A percentile compares a stretch with the other conserved stretches of the same genome.
phyloP scores from a whole-genome alignment of 1,284 basidiomycete genomes.

The Austropuccinia psidii region DNA sequence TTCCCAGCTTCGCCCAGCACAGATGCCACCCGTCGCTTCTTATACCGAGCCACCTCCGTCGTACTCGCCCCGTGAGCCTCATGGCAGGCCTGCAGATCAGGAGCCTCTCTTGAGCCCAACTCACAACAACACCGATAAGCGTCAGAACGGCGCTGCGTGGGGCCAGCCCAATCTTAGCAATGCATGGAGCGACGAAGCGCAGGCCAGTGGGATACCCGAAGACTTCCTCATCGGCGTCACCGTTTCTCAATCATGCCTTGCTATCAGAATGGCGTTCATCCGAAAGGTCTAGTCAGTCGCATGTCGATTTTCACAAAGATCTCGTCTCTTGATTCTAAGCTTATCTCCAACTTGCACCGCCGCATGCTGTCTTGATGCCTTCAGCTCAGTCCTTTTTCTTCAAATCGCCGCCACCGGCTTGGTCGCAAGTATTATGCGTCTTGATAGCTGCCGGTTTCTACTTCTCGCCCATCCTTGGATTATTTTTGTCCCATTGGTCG shows the following conservation, averaged over 20 bases:
- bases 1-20: too few relatives aligned
- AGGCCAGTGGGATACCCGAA: slow-evolving; percentile 12
- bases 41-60: slow-evolving; percentile 25
- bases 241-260: slow-evolving; percentile 30
- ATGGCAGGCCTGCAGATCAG: slow-evolving; percentile 25
- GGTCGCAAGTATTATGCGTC: slow-evolving; percentile 18
- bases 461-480: slow-evolving; percentile 27
- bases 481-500: slow-evolving; percentile 31
- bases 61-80: neutral
- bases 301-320: neutral
- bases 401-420: slow-evolving; percentile 31
- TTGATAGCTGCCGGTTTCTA: slow-evolving; percentile 1
- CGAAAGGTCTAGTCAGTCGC: slow-evolving; percentile 32
- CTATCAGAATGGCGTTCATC: slow-evolving; percentile 35
- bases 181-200: slow-evolving; percentile 13
- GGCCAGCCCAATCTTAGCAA: slow-evolving; percentile 4
- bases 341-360: neutral
- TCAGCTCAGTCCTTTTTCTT: slow-evolving; percentile 31
- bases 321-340: neutral
- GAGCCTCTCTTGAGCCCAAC: slow-evolving; percentile 23
- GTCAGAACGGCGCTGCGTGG: neutral
- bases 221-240: slow-evolving; percentile 28
- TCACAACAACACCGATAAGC: neutral
- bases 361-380: neutral
- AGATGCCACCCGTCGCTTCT: too few relatives aligned